Conservation (phyloP, 805 yeast species). For the Kuraishia capsulata region DNA sequence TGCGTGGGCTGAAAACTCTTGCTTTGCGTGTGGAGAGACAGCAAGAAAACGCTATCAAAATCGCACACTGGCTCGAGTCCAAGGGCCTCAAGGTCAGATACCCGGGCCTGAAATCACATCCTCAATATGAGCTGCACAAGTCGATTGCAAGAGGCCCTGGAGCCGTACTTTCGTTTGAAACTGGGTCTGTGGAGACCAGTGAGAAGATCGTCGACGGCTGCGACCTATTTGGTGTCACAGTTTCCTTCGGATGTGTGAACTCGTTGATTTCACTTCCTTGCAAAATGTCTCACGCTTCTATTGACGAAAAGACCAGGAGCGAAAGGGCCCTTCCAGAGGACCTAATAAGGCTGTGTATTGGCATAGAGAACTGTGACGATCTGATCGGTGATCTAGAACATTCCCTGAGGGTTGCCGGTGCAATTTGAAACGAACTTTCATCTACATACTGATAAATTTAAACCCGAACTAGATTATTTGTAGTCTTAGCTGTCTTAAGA, state of each 20-base stretch:
- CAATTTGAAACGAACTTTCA: background rate
- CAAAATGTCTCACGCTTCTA: constrained; percentile 95
- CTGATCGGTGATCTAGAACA: constrained; percentile 69
- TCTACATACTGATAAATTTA: no score
- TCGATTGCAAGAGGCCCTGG: constrained; percentile 80
- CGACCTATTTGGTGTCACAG: constrained; percentile 78
- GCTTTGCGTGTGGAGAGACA: constrained; percentile 83
- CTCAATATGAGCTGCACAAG: constrained; percentile 72
- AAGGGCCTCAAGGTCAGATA: constrained; percentile 73
- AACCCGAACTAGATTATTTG: no score
- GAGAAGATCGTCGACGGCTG: constrained; percentile 71
- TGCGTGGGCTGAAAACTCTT: constrained; percentile 83
- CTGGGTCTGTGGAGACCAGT: constrained; percentile 60
- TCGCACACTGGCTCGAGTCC: constrained; percentile 65
- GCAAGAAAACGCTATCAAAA: constrained; percentile 66
- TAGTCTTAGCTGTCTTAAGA: no score
- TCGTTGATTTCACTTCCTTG: constrained; percentile 91
- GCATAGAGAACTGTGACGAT: constrained; percentile 79
- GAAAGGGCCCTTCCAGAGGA: constrained; percentile 93
- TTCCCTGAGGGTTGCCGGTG: constrained; percentile 50
- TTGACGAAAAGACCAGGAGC: constrained; percentile 76
- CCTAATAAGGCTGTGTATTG: constrained; percentile 80
- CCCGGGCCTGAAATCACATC: constrained; percentile 78
- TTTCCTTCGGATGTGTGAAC: constrained; percentile 91
- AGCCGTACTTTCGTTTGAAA: constrained; percentile 82